Conservation (phyloP, 176 grass and related monocot genomes). For the Puya raimondii region DNA sequence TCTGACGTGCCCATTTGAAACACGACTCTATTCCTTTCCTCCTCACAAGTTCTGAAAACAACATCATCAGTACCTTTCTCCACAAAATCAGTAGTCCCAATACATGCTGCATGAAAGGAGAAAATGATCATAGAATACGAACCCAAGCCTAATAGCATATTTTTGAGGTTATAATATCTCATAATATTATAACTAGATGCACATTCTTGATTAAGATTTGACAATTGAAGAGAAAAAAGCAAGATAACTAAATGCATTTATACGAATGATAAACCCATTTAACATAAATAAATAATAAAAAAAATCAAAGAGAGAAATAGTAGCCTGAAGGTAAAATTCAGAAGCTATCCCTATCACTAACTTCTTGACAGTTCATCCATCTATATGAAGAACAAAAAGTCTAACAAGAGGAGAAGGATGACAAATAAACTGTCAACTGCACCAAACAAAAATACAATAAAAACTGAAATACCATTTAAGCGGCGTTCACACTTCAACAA, state of each 20-base stretch:
- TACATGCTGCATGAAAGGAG: conserved; percentile 39
- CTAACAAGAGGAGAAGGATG: no score
- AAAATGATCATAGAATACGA: conserved; percentile 19
- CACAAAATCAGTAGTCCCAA: conserved; percentile 85
- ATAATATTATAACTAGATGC: neutral
- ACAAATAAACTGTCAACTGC: neutral
- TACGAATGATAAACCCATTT: no score
- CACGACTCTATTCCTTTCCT: conserved; percentile 72
- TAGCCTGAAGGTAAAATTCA: no score
- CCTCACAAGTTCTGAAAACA: conserved; percentile 81
- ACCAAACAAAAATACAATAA: neutral
- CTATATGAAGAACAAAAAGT: no score
- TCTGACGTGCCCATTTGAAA: conserved; percentile 96
- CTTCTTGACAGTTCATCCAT: no score
- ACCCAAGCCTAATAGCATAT: conserved; percentile 10
- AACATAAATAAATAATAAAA: no score
- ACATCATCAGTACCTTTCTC: conserved; percentile 74
- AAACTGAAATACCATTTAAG: conserved; percentile 53
- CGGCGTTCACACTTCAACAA: conserved; percentile 69
- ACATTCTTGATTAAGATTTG: no score
- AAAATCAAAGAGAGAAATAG: no score
- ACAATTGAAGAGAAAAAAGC: no score
- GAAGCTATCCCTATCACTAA: no score
- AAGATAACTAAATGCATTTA: no score
- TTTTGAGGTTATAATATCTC: neutral